Evolutionary conservation across 352 stramenopile species (phyloP).

Genomic region (Globisporangium spiculum): DNA sequence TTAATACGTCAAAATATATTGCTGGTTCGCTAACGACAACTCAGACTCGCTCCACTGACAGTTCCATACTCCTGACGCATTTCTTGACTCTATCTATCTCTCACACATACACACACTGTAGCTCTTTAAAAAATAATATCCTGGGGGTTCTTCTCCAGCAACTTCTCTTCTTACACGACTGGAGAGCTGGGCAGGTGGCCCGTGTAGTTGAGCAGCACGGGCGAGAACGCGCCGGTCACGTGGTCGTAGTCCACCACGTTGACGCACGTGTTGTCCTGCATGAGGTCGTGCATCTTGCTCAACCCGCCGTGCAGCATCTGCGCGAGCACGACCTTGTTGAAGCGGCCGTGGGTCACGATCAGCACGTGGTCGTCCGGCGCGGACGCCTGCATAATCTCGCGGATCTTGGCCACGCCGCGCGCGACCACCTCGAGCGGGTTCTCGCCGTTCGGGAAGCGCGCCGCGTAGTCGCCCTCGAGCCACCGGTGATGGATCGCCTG

Average conservation of each 20-base stretch:
- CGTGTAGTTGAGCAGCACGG: constrained; percentile 75
- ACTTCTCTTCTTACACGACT: constrained; percentile 18
- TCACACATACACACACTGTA: background rate
- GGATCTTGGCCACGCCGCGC: constrained; percentile 62
- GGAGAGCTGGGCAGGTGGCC: constrained; percentile 45
- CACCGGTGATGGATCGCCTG: constrained; percentile 63
- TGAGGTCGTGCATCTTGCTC: constrained; percentile 56
- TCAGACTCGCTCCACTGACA: background rate
- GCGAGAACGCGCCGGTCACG: constrained; percentile 39
- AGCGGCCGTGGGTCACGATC: constrained; percentile 78
- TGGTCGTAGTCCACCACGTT: constrained; percentile 84
- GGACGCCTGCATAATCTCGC: constrained; percentile 40
- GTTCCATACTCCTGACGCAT: constrained; percentile 6
- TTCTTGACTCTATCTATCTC: background rate
- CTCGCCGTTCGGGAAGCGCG: constrained; percentile 62
- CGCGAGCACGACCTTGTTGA: constrained; percentile 82
- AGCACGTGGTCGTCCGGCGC: constrained; percentile 56
- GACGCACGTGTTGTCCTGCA: constrained; percentile 85
- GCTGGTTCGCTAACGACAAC: constrained; percentile 6
- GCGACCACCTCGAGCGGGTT: constrained; percentile 63
- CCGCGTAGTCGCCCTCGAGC: constrained; percentile 47
- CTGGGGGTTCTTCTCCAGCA: background rate
- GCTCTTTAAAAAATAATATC: constrained; percentile 7
- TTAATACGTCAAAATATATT: constrained; percentile 18
- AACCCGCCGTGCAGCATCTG: constrained; percentile 62